Percentiles rank a stretch among this genome's conserved stretches.
These are phyloP conservation scores for Cryphonectria nitschkei DNA, from an alignment of 2,329 filamentous ascomycete genomes.

Conservation along the genomic window DNA sequence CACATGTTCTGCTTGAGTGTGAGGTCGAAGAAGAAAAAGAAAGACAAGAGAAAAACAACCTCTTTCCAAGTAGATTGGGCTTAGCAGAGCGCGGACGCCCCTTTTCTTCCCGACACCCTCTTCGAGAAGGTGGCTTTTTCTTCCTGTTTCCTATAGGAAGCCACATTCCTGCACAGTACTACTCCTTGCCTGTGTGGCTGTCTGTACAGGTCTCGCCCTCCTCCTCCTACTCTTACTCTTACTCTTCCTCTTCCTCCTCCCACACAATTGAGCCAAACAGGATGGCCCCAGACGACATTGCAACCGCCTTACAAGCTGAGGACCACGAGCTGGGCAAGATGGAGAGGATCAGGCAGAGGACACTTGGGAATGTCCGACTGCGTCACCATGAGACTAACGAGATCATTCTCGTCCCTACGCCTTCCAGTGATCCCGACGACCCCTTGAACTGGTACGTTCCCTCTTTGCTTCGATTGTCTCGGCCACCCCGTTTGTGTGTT, in stretches of 20 bases:
- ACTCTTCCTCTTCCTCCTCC: neutral
- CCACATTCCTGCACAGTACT: neutral
- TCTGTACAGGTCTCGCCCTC: neutral
- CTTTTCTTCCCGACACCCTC: neutral
- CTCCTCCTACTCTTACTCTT: neutral
- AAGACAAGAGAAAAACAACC: neutral
- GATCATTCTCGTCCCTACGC: constrained; percentile 55
- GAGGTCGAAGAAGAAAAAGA: neutral
- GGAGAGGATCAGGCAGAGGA: constrained; percentile 33
- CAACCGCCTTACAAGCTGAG: constrained; percentile 27
- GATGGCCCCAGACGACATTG: constrained; percentile 31
- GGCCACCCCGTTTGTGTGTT: neutral
- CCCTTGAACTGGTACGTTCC: constrained; percentile 54
- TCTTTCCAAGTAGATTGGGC: neutral
- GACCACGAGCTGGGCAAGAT: constrained; percentile 26
- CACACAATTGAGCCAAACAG: neutral
- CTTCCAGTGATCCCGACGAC: constrained; percentile 54
- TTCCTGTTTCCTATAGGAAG: neutral
- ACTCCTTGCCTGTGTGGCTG: neutral
- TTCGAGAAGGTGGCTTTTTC: neutral
- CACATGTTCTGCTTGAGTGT: neutral
- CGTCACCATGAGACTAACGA: constrained; percentile 48
- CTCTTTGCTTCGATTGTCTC: neutral
- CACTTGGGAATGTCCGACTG: constrained; percentile 48
- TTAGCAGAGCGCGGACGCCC: neutral